Base-by-base conservation (phyloP, 257 asterid species). In the Misopates orontium region DNA sequence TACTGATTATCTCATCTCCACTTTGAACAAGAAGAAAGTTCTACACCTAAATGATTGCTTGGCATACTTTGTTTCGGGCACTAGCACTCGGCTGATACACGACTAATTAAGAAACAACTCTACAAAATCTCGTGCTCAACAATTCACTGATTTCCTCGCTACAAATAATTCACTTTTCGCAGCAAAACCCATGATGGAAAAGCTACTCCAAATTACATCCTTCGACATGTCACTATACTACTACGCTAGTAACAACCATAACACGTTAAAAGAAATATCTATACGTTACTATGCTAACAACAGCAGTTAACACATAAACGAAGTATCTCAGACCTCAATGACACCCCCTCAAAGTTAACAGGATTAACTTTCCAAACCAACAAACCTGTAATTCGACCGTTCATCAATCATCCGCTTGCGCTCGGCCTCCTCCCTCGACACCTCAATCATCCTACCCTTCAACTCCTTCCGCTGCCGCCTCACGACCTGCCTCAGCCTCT, bases 381-480 rank as follows among this genome's bases (percentile, higher is more conserved):
- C 36, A 19, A 74, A 93, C 99, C 99, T 94, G 87, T 84, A 94
- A 82, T 82, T 87, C 0, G 92, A 83, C 36, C 97, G 84, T 78
- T 94, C 99, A 18, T 90, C 99, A 6, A 94, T 81, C 97, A 86
- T 85, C 11, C 97, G 79, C 69, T 89, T 94, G 58, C 99, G 85
- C 78, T 94, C 99, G 21, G 88, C 89, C 80, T 94, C 99, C 83
- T 94, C 99, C 66, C 93, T 87, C 18, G 97, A 86, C 32, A 94
- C 95, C 85, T 94, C 97, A 64, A 90, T 55, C 96, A 94, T 94
- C 84, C 87, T 84, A 16, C 87, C 81, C 80, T 94, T 94, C 79
- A 94, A 75, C 82, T 90, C 97, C 87, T 88, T 94, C 31, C 99
- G 78, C 79, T 94, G 96, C 67, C 96, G 85, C 83, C 97, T 83